Evolutionary conservation across 139 green algal genomes (phyloP).

Genomic region (Raphidocelis subcapitata): DNA sequence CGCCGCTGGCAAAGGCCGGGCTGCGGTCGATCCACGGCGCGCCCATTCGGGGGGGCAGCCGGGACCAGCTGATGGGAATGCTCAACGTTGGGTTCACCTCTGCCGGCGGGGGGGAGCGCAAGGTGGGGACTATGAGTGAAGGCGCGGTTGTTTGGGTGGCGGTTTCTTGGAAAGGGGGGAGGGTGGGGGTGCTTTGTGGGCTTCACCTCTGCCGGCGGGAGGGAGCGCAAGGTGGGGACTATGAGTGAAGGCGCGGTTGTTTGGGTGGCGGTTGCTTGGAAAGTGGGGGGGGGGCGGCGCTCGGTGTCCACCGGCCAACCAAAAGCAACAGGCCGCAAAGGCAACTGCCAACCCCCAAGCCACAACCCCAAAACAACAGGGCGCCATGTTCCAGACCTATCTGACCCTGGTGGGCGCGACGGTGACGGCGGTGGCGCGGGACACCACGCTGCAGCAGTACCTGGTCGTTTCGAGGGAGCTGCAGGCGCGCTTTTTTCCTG

Average conservation of each 20-base stretch:
- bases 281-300: too few relatives aligned
- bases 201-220: slow-evolving; percentile 21
- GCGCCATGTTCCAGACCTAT: slow-evolving; percentile 47
- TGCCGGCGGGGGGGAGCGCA: background rate
- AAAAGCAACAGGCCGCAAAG: too few relatives aligned
- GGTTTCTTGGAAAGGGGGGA: too few relatives aligned
- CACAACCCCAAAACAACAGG: too few relatives aligned
- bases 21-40: slow-evolving; percentile 29
- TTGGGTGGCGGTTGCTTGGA: too few relatives aligned
- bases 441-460: slow-evolving; percentile 48
- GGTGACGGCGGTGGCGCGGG: slow-evolving; percentile 44
- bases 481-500: too few relatives aligned
- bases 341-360: too few relatives aligned
- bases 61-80: slow-evolving; percentile 37
- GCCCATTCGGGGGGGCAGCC: slow-evolving; percentile 30
- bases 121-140: too few relatives aligned
- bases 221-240: slow-evolving; percentile 1
- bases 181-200: too few relatives aligned
- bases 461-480: slow-evolving; percentile 25
- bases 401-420: slow-evolving; percentile 46
- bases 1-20: background rate
- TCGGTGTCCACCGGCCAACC: too few relatives aligned
- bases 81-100: slow-evolving; percentile 45
- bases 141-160: too few relatives aligned
- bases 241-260: too few relatives aligned